Conservation (phyloP, 1,284 basidiomycete genomes). For the Meripilus lineatus region DNA sequence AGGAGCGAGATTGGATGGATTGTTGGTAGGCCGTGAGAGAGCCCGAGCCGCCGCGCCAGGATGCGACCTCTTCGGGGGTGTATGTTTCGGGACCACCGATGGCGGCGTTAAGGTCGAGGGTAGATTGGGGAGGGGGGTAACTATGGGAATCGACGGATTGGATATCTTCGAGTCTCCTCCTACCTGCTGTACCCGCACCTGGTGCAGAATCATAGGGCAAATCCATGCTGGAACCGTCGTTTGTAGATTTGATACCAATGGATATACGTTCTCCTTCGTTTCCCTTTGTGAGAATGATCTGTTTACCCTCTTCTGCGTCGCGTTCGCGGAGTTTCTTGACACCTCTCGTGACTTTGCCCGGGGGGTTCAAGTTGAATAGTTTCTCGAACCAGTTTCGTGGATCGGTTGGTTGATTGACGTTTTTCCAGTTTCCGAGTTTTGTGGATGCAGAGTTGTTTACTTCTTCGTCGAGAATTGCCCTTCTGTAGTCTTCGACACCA, state of each 20-base stretch:
- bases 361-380: conserved; percentile 60
- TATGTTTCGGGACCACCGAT: not conserved
- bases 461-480: conserved; percentile 83
- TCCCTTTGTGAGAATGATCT: conserved; percentile 58
- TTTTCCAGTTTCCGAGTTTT: conserved; percentile 82
- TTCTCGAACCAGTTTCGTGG: conserved; percentile 73
- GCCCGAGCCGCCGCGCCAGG: conserved; percentile 23
- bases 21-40: conserved; percentile 43
- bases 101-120: not conserved
- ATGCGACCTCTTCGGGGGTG: conserved; percentile 8
- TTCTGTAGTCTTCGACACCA: conserved; percentile 90
- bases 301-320: conserved; percentile 67
- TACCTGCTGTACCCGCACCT: conserved; percentile 35
- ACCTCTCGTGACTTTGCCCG: conserved; percentile 78
- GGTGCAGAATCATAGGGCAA: conserved; percentile 32
- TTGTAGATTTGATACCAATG: conserved; percentile 30
- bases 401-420: conserved; percentile 84
- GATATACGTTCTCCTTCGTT: conserved; percentile 34
- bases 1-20: conserved; percentile 47
- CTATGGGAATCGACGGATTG: conserved; percentile 61
- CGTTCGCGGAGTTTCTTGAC: conserved; percentile 81
- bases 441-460: conserved; percentile 90
- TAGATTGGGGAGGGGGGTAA: conserved; percentile 46
- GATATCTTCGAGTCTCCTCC: conserved; percentile 59
- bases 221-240: conserved; percentile 37